A percentile compares a stretch with the other conserved stretches of the same genome.
phyloP scores from a whole-genome alignment of 208 protist genomes.

The Trypanosoma congolense region DNA sequence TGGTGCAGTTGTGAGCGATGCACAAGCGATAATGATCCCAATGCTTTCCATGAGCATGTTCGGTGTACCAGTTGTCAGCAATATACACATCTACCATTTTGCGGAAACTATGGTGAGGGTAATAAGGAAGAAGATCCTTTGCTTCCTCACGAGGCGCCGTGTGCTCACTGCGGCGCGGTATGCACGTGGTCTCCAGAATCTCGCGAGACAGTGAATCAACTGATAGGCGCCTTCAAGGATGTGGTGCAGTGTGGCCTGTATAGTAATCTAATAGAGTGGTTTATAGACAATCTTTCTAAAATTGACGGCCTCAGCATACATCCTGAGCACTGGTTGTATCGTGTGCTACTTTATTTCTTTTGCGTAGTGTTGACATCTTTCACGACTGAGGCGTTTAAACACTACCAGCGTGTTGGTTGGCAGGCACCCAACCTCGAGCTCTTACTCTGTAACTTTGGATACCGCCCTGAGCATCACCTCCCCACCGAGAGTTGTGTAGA shows the following conservation, averaged over 20 bases:
- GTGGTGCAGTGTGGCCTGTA: slow-evolving; percentile 20
- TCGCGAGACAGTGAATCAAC: slow-evolving; percentile 9
- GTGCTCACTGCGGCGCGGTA: slow-evolving; percentile 14
- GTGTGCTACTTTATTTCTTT: slow-evolving; percentile 61
- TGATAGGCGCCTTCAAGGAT: slow-evolving; percentile 26
- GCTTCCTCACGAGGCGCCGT: slow-evolving; percentile 12
- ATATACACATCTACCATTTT: slow-evolving; percentile 47
- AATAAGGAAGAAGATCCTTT: slow-evolving; percentile 15
- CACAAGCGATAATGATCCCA: slow-evolving; percentile 28
- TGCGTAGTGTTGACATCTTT: slow-evolving; percentile 42
- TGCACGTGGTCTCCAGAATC: slow-evolving; percentile 14
- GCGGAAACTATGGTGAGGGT: not conserved
- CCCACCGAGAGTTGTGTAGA: not conserved
- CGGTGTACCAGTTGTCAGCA: slow-evolving; percentile 38
- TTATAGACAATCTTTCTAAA: slow-evolving; percentile 25
- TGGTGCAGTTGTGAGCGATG: slow-evolving; percentile 78
- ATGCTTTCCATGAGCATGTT: slow-evolving; percentile 56
- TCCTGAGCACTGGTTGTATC: slow-evolving; percentile 68
- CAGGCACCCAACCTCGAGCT: slow-evolving; percentile 2
- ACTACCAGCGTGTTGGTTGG: slow-evolving; percentile 15
- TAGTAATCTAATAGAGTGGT: slow-evolving; percentile 31
- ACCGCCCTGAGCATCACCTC: not conserved
- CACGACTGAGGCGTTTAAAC: slow-evolving; percentile 17
- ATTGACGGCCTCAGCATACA: slow-evolving; percentile 34
- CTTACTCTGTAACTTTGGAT: slow-evolving; percentile 8